Evolutionary conservation across 768 basidiomycete species (phyloP), one percentile per base, ranked within the genome.

Genomic region (Rhodotorula kratochvilovae): DNA sequence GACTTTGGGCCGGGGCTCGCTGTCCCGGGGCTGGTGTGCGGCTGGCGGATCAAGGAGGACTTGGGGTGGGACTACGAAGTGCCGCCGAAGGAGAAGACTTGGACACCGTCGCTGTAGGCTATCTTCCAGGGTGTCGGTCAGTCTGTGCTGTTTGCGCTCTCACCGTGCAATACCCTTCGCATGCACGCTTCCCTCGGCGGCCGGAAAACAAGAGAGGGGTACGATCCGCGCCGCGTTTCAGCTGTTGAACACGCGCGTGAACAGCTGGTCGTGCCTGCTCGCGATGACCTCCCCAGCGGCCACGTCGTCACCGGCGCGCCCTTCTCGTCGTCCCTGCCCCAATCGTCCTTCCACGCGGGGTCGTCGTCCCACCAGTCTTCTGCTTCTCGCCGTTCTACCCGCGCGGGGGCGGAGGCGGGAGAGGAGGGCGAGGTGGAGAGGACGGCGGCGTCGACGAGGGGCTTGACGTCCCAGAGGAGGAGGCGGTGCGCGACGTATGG

Each of bases 281-380:
- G 89, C 87, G 39, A 98, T 84, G 51, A 98, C 89, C 81, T 99
- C 96, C 93, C 94, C 29, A 99, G 80, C 1, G 95, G 96, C 95
- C 95, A 98, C 25, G 91, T 97, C 76, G 88, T 92, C 48, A 89
- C 88, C 8, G 94, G 92, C 1, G 87, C 43, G 73, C 62, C 12
- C 71, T 74, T 67, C 61, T 23, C 60, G 61, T 77, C 35, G 76
- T 57, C 27, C 66, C 19, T 31, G 43, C 42, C 39, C 46, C 62
- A 50, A 27, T 59, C 16, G 51, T 46, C 60, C 17, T 1, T 5
- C 71, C 71, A 72, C 5, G 46, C 39, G 0, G 53, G 43, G 33
- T 68, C 66, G 29, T 33, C 33, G 23, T 68, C 67, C 71, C 66
- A 72, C 71, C 66, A 72, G 53, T 72, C 66, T 16, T 29, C 46